Evolutionary conservation across 2,329 filamentous ascomycete species (phyloP).

Genomic region (Trichoderma semiorbis): DNA sequence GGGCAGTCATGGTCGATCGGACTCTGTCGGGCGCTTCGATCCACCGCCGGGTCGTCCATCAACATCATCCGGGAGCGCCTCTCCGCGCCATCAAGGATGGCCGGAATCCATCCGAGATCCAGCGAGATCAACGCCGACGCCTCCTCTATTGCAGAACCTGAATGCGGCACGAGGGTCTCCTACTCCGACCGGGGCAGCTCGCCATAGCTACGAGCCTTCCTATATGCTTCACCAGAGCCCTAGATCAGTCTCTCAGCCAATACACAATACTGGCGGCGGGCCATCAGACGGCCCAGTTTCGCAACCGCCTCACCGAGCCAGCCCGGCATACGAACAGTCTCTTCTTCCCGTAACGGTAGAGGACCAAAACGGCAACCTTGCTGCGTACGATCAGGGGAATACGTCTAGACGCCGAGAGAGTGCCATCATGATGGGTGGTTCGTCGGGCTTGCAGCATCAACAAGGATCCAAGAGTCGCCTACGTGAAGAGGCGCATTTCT

Average conservation of each 20-base stretch:
- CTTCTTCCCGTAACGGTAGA: constrained; percentile 31
- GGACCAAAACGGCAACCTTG: constrained; percentile 23
- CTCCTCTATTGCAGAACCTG: constrained; percentile 40
- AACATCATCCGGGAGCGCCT: constrained; percentile 48
- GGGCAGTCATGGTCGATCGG: constrained; percentile 33
- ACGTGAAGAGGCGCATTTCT: constrained; percentile 52
- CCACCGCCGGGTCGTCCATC: constrained; percentile 44
- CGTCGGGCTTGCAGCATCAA: constrained; percentile 45
- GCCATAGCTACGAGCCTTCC: constrained; percentile 43
- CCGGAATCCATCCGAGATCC: constrained; percentile 30
- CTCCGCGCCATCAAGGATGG: constrained; percentile 49
- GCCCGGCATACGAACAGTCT: constrained; percentile 39
- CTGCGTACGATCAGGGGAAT: constrained; percentile 34
- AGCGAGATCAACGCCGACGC: constrained; percentile 46
- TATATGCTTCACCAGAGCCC: constrained; percentile 37
- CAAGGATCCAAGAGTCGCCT: constrained; percentile 53
- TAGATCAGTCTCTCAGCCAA: constrained; percentile 37
- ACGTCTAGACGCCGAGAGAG: constrained; percentile 54
- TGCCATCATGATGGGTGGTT: constrained; percentile 52
- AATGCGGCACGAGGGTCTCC: constrained; percentile 37
- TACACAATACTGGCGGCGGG: constrained; percentile 42
- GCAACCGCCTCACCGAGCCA: constrained; percentile 23
- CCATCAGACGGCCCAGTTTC: constrained; percentile 25
- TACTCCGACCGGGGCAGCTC: constrained; percentile 39
- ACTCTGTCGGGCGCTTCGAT: constrained; percentile 33